phyloP scores from a whole-genome alignment of 306 rosid genomes.

The Lathyrus tuberosus region DNA sequence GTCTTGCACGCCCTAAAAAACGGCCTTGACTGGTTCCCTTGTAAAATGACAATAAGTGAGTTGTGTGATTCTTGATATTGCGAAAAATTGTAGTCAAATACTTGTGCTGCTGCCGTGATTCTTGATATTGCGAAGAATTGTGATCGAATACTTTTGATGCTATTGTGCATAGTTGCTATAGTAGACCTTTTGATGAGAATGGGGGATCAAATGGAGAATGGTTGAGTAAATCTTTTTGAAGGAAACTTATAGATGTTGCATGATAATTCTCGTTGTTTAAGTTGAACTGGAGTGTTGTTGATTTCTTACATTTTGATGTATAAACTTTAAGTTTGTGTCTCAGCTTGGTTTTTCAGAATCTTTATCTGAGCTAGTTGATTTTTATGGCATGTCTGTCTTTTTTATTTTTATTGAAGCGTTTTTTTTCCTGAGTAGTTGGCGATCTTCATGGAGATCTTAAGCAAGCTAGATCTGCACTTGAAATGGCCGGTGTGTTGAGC shows the following conservation, averaged over 20 bases:
- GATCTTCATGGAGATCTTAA: conserved; percentile 95
- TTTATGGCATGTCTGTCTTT: background rate
- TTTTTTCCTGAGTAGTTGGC: conserved; percentile 63
- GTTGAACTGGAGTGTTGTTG: conserved; percentile 30
- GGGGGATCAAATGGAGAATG: conserved; percentile 18
- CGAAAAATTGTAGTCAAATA: background rate
- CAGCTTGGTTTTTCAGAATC: conserved; percentile 13
- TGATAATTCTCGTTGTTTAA: background rate
- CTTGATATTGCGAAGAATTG: background rate
- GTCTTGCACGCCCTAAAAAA: too few species aligned
- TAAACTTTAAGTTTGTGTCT: background rate
- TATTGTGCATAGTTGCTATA: background rate
- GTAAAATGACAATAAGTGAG: too few species aligned
- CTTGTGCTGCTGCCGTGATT: background rate
- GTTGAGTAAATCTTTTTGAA: background rate
- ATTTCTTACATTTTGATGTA: background rate
- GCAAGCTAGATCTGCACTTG: conserved; percentile 80
- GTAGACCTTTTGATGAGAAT: background rate
- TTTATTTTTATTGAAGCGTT: conserved; percentile 27
- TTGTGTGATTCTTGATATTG: background rate
- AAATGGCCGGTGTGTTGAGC: conserved; percentile 91
- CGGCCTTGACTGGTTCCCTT: too few species aligned
- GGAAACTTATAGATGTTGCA: background rate
- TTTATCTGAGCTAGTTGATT: conserved; percentile 25
- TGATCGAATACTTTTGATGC: background rate